Base-by-base conservation (phyloP, 352 stramenopile genomes). In the Pythium coloratum region DNA sequence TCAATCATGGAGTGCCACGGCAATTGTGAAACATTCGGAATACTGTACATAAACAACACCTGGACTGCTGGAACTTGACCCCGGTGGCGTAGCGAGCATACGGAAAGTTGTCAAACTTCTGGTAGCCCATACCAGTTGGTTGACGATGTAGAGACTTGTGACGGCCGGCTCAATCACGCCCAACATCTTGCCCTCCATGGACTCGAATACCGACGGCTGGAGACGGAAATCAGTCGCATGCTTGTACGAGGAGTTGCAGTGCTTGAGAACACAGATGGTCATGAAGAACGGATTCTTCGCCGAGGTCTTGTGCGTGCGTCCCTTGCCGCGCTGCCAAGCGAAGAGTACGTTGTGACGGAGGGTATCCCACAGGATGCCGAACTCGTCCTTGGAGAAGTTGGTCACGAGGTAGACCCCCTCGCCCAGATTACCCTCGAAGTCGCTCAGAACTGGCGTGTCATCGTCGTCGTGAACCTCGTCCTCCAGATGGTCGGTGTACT, bases 161-260 rank as follows among this genome's bases (percentile, higher is more conserved):
- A 88, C 68, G 9, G 83, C 50, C 51, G 79, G 62, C n/a, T 86
- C 80, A 16, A 71, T 69, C 2, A 59, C 61, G 8, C 42, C 59
- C 76, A 65, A 9, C 66, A 10, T 9, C 28, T 64, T 28, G 28
- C 26, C 30, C 7, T 12, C 13, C 51, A 18, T 16, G 36, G 0
- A 12, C 24, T 58, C 51, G n/a, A 58, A 40, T 12, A 40, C n/a
- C 24, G 51, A 58, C 12, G 47, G 20, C 47, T 28, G 20, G 12
- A 46, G 14, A 9, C 14, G 38, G 38, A 46, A 46, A 16, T 46
- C 38, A 16, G 38, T 16, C 9, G 14, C 38, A 46, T 46, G 38
- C 38, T 46, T 46, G 38, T 46, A 1, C 38, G 1, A 46, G 9
- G 38, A 9, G 38, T 46, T 46, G 38, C 38, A 46, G 38, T 46